Evolutionary conservation across 2,329 filamentous ascomycete species (phyloP), one percentile per base, ranked within the genome.

Genomic region (Salinomyces thailandicus): DNA sequence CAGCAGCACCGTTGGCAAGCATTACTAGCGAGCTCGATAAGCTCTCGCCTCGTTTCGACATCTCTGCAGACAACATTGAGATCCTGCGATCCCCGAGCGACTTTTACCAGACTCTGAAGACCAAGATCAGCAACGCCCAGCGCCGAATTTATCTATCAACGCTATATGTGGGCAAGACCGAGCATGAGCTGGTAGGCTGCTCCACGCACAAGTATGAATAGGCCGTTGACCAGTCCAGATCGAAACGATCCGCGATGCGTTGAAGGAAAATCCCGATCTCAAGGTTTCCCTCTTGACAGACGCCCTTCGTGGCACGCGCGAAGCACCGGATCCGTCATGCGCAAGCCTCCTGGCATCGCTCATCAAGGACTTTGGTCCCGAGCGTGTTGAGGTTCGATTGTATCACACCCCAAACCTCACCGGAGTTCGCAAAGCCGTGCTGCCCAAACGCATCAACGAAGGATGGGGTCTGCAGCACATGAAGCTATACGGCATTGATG

Each of bases 401-500:
- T 98, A 93, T 56, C 91, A 98, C 61, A 98, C 91, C 1, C 91
- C 91, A 0, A 98, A 98, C 53, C 63, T 98, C 45, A 93, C 84
- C 2, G 91, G 91, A 0, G 50, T 93, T 39, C 75, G 80, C 34
- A 96, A 96, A 63, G 78, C 79, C 52, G 68, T 83, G 47, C 75
- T 96, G 2, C 91, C 91, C 0, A 84, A 77, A 55, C 73, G 91
- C 14, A 89, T 98, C 57, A 98, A 98, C 50, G 91, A 98, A 63
- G 91, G 91, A 13, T 98, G 91, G 91, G 91, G 91, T 1, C 63
- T 98, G 43, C 91, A 98, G 58, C 91, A 98, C 57, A 98, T 98
- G 89, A 98, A 98, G 69, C 69, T 98, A 0, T 98, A 98, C 51
- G 91, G 91, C 0, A 68, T 94, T 15, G 91, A 98, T 51, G 86